Base-by-base conservation (phyloP, 345 rosid genomes). In the Hibiscus tridactylites region DNA sequence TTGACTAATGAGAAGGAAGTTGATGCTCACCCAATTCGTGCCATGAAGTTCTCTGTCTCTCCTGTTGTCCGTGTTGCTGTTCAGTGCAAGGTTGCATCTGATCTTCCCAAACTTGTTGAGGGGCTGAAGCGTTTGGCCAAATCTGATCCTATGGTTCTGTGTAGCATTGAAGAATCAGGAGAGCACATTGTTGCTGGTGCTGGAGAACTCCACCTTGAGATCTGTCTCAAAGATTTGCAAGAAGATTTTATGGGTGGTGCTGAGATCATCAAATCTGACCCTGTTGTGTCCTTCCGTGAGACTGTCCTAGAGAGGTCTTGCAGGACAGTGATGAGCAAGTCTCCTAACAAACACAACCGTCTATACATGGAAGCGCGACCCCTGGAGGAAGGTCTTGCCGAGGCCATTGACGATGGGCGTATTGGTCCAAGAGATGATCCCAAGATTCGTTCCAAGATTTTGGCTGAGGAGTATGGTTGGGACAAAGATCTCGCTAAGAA, bases 101-200 rank as follows among this genome's bases (percentile, higher is more conserved):
- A 89, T 73, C 87, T 89, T 5, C 94, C 94, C 15, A 89, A 87
- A 84, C 88, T 89, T 16, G 90, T 89, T 28, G 94, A 89, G 81
- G 94, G 94, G 49, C 82, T 89, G 28, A 89, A 89, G 59, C 85
- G 94, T 15, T 67, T 89, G 79, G 87, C 94, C 74, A 89, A 89
- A 80, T 89, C 94, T 15, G 94, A 89, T 76, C 94, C 94, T 70
- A 89, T 89, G 94, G 91, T 89, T 69, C 82, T 87, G 1, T 89
- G 94, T 74, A 5, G 68, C 44, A 89, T 87, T 21, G 94, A 89
- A 78, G 94, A 89, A 54, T 89, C 94, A 8, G 93, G 88, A 0
- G 88, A 85, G 78, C 88, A 85, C 68, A 85, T 85, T 62, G 67
- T 85, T 67, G 83, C 88, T 31, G 88, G 88, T 65, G 88, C 88